Evolutionary conservation across 495 filamentous ascomycete species (phyloP), one percentile per base, ranked within the genome.

Genomic region (Cercophora scortea): DNA sequence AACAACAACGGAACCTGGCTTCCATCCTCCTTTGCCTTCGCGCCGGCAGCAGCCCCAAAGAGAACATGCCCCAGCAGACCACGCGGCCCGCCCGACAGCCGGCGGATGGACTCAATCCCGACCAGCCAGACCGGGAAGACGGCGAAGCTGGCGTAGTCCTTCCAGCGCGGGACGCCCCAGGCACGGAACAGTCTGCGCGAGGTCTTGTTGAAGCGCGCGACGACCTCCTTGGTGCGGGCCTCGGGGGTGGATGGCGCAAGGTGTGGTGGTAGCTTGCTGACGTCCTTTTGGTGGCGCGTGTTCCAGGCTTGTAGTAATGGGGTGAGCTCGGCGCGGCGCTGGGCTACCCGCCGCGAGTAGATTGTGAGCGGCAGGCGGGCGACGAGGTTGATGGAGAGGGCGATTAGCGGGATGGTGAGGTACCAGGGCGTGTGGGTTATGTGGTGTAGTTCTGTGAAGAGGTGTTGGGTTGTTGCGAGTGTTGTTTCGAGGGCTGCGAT

Each of bases 121-220:
- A 74, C 57, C 15, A 93, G 58, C 78, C 84, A 94, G 17, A 88
- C 59, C 0, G 89, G 88, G 0, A 91, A 44, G 55, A 84, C 79
- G 3, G 64, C 42, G 4, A 82, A 11, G 13, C 75, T 56, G 15
- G 66, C 38, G 45, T 38, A 77, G 0, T 62, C 54, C 57, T 75
- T 82, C 77, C 79, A 87, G 18, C 45, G 50, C 51, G 78, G 65
- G 19, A 85, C 67, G 0, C 71, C 67, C 54, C 72, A 79, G 2
- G 67, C 64, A 8, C 61, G 57, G 41, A 73, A 69, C 15, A 87
- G 43, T 49, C 71, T 59, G 8, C 47, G 58, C 12, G 55, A 46
- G 38, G 71, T 71, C 32, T 38, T 33, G 12, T 63, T 55, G 41
- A 70, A 51, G 34, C 60, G 63, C n/a, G 52, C 52, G 11, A 60